Evolutionary conservation across 768 basidiomycete species (phyloP), one percentile per base, ranked within the genome.

Genomic region (Termitomyces sp.): DNA sequence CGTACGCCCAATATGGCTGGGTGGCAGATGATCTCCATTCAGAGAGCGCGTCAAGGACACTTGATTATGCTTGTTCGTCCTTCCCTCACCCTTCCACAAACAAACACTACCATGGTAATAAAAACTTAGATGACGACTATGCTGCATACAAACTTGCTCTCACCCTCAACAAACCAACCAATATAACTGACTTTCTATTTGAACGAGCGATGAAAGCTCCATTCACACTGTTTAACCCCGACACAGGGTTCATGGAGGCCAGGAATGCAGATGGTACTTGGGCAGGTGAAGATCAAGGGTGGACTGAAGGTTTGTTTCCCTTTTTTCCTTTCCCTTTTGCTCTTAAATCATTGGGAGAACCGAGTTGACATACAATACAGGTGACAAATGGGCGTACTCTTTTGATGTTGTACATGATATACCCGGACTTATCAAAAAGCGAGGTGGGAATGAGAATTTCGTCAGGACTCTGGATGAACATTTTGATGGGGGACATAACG

Each of bases 181-280:
- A 84, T 22, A 71, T 83, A 3, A 68, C 64, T 0, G 48, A 63
- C 11, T 78, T 80, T 66, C 77, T 91, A 55, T 73, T 69, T 23
- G 66, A 79, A n/a, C 79, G 91, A 10, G 76, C 87, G 0, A 71
- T 79, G 64, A 66, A 68, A 2, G 75, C 73, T 10, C 83, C 88
- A 0, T 86, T 84, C 64, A 79, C 77, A 0, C 68, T 93, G 12
- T 94, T 80, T 73, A 93, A 92, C 61, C 54, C 73, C 12, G 72
- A 70, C 1, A 89, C 86, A 0, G 86, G 87, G 1, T 92, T 92
- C 64, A 91, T 94, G 87, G 89, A 92, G 63, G 90, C 89, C 0
- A 76, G 86, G 44, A 84, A 86, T 52, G 75, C 75, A 13, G 76
- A 80, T 61, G 89, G 89, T 0, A 68, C 74, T 11, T 91, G 86